A percentile compares a stretch with the other conserved stretches of the same genome.
These are phyloP conservation scores for Amanita muscaria DNA, from an alignment of 768 basidiomycete genomes.

Conservation along the genomic window DNA sequence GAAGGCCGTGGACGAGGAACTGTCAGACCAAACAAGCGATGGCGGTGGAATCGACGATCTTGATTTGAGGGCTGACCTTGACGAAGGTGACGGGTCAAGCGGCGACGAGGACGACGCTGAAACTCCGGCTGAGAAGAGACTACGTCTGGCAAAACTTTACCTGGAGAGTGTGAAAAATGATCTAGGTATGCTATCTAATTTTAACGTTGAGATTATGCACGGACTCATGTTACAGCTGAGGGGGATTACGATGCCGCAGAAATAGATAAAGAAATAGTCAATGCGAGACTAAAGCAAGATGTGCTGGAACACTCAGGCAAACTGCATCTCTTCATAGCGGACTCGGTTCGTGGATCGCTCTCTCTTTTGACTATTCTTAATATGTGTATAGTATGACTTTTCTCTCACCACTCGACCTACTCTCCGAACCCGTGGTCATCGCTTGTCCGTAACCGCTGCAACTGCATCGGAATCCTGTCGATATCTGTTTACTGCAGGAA, in stretches of 20 bases:
- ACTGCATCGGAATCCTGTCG: slow-evolving; percentile 64
- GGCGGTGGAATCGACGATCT: slow-evolving; percentile 60
- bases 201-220: neutral
- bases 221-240: slow-evolving; percentile 40
- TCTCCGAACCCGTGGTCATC: slow-evolving; percentile 64
- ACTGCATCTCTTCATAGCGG: slow-evolving; percentile 73
- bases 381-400: slow-evolving; percentile 45
- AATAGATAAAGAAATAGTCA: slow-evolving; percentile 88
- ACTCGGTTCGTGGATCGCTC: slow-evolving; percentile 39
- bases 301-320: slow-evolving; percentile 86
- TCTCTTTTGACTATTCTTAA: neutral
- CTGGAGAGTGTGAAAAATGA: slow-evolving; percentile 76
- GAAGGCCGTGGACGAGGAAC: slow-evolving; percentile 47
- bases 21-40: slow-evolving; percentile 54
- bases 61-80: slow-evolving; percentile 47
- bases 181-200: slow-evolving; percentile 38
- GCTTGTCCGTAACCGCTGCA: slow-evolving; percentile 75
- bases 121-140: slow-evolving; percentile 87
- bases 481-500: slow-evolving; percentile 81
- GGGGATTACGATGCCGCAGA: slow-evolving; percentile 94
- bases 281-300: slow-evolving; percentile 84
- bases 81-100: slow-evolving; percentile 46
- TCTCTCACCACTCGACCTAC: slow-evolving; percentile 28
- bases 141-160: slow-evolving; percentile 86
- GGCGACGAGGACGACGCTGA: slow-evolving; percentile 84